A percentile compares a stretch with the other conserved stretches of the same genome.
Conservation (phyloP, 371 early-diverging fungal genomes). For the Mucor piriformis region DNA sequence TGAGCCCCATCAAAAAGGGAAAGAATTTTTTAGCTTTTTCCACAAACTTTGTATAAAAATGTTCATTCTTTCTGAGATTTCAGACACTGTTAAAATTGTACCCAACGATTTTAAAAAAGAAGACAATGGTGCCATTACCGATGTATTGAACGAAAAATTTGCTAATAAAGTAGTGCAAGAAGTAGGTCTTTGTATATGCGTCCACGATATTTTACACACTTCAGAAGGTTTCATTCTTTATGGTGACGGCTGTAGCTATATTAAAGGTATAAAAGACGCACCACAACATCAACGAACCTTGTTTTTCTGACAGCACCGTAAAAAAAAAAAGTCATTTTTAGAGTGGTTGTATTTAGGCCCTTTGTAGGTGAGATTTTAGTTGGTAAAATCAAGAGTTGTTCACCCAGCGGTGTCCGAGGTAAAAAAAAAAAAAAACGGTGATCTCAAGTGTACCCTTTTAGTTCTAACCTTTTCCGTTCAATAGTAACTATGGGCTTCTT, state of each 20-base stretch:
- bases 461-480: too few species aligned
- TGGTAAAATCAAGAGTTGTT: conserved; percentile 78
- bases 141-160: conserved; percentile 89
- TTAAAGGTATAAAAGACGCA: conserved; percentile 53
- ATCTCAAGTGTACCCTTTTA: too few species aligned
- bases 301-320: not conserved
- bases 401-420: conserved; percentile 63
- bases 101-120: conserved; percentile 79
- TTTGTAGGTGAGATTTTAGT: conserved; percentile 85
- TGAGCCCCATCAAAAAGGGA: too few species aligned
- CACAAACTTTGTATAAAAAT: conserved; percentile 51
- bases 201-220: conserved; percentile 77
- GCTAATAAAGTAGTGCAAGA: conserved; percentile 93
- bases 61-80: conserved; percentile 82
- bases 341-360: conserved; percentile 90
- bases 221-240: conserved; percentile 86
- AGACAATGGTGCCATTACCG: conserved; percentile 77
- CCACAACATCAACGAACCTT: too few species aligned
- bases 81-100: conserved; percentile 83
- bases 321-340: conserved; percentile 62
- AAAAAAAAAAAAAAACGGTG: not conserved
- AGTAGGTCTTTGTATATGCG: conserved; percentile 87
- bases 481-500: conserved; percentile 88
- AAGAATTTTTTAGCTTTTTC: too few species aligned
- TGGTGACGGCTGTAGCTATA: conserved; percentile 79